phyloP scores from a whole-genome alignment of 768 basidiomycete species.

The Termitomyces sp. region DNA sequence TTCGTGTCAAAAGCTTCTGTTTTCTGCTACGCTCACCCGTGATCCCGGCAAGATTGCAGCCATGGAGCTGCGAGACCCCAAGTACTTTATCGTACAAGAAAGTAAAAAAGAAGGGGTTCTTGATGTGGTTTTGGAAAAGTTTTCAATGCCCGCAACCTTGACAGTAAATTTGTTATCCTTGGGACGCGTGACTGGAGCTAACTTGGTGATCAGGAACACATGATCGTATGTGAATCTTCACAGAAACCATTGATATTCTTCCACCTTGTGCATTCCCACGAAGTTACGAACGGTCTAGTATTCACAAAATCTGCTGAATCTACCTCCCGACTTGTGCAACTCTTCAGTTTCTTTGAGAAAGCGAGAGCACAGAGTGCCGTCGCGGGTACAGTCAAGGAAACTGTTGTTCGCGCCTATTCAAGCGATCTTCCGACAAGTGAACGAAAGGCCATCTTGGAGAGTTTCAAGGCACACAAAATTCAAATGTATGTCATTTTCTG shows the following conservation, averaged over 20 bases:
- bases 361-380: constrained; percentile 20
- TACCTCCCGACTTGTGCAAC: constrained; percentile 70
- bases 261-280: constrained; percentile 65
- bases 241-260: constrained; percentile 89
- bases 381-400: constrained; percentile 15
- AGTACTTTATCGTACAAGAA: constrained; percentile 83
- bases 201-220: constrained; percentile 62
- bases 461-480: constrained; percentile 76
- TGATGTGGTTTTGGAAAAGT: constrained; percentile 65
- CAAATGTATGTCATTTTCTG: constrained; percentile 57
- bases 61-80: constrained; percentile 69
- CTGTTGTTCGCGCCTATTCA: constrained; percentile 72
- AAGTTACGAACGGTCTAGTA: constrained; percentile 69
- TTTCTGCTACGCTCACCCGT: constrained; percentile 92
- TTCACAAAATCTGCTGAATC: constrained; percentile 98
- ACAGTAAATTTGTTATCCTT: constrained; percentile 37
- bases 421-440: constrained; percentile 75
- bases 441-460: constrained; percentile 69
- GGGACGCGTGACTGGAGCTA: background rate
- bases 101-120: constrained; percentile 32
- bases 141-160: constrained; percentile 76
- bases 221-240: constrained; percentile 72
- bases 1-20: constrained; percentile 91
- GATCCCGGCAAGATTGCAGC: constrained; percentile 92
- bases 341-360: constrained; percentile 79